phyloP scores from a whole-genome alignment of 176 grass and related monocot species.

The Bothriochloa decipiens region DNA sequence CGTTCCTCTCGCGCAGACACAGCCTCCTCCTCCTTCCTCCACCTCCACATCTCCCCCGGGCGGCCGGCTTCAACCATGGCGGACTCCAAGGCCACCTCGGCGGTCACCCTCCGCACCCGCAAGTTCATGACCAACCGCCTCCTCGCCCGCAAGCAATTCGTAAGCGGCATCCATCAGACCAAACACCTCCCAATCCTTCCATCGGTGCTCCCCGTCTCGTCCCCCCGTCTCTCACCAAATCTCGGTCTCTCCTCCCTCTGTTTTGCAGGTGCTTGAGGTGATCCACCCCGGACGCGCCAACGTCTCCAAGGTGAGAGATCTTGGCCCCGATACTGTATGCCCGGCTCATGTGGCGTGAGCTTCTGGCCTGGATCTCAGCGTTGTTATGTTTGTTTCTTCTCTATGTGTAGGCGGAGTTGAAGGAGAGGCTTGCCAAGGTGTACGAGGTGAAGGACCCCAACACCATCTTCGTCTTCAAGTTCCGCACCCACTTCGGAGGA shows the following conservation, averaged over 20 bases:
- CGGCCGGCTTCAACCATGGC: slow-evolving; percentile 57
- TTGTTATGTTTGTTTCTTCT: neutral
- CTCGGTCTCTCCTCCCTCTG: neutral
- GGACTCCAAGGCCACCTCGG: slow-evolving; percentile 64
- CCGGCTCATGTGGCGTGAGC: neutral
- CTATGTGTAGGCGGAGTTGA: slow-evolving; percentile 65
- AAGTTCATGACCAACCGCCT: slow-evolving; percentile 99
- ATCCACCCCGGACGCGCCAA: slow-evolving; percentile 87
- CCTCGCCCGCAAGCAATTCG: slow-evolving; percentile 97
- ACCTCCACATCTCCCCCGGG: neutral
- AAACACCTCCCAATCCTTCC: neutral
- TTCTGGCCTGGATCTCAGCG: slow-evolving; percentile 2
- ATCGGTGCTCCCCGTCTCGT: neutral
- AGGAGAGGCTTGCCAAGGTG: slow-evolving; percentile 75
- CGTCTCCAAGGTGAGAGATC: slow-evolving; percentile 75
- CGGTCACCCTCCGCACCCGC: slow-evolving; percentile 85
- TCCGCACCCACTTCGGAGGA: slow-evolving; percentile 93
- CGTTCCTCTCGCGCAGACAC: neutral
- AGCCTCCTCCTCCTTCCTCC: neutral
- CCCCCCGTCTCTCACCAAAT: neutral
- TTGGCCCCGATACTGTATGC: neutral
- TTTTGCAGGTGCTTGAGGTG: slow-evolving; percentile 86
- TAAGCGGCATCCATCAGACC: slow-evolving; percentile 25
- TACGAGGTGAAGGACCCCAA: slow-evolving; percentile 92
- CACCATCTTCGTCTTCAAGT: slow-evolving; percentile 98